Evolutionary conservation across 345 rosid genomes (phyloP).

Genomic region (Geranium rotundifolium): DNA sequence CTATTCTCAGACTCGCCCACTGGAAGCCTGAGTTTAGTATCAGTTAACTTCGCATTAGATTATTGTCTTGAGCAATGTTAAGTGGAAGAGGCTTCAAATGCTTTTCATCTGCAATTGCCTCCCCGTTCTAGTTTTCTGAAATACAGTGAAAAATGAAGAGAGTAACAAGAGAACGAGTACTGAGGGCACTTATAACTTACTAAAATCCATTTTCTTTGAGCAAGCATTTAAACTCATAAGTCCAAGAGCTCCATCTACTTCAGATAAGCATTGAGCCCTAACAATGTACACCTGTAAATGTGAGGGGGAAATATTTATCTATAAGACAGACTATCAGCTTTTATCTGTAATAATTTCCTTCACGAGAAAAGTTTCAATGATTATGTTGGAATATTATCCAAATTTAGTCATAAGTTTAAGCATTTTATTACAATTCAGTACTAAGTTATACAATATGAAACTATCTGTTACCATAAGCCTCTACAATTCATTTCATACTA

Average conservation of each 20-base stretch:
- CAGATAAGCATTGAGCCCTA: constrained; percentile 1
- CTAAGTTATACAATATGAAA: too few species aligned
- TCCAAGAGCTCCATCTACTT: constrained; percentile 3
- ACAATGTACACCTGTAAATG: constrained; percentile 10
- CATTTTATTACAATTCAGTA: too few species aligned
- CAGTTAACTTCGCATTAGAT: not conserved
- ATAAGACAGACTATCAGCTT: not conserved
- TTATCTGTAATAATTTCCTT: not conserved
- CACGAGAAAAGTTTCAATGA: too few species aligned
- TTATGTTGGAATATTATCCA: too few species aligned
- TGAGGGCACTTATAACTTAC: constrained; percentile 4
- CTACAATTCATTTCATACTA: too few species aligned
- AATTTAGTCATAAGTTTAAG: too few species aligned
- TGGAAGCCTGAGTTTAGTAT: not conserved
- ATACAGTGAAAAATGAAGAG: not conserved
- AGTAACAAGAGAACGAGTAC: not conserved
- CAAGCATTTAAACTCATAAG: constrained; percentile 4
- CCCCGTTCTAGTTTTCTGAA: not conserved
- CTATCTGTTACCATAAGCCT: too few species aligned
- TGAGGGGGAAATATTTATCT: not conserved
- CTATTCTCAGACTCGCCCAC: too few species aligned
- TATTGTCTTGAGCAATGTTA: not conserved
- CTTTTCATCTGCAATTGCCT: too few species aligned
- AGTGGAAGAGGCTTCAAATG: too few species aligned
- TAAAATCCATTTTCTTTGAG: constrained; percentile 4